A percentile compares a stretch with the other conserved stretches of the same genome.
These are phyloP conservation scores for Hysterium pulicare DNA, from an alignment of 2,329 filamentous ascomycete genomes.

Conservation along the genomic window DNA sequence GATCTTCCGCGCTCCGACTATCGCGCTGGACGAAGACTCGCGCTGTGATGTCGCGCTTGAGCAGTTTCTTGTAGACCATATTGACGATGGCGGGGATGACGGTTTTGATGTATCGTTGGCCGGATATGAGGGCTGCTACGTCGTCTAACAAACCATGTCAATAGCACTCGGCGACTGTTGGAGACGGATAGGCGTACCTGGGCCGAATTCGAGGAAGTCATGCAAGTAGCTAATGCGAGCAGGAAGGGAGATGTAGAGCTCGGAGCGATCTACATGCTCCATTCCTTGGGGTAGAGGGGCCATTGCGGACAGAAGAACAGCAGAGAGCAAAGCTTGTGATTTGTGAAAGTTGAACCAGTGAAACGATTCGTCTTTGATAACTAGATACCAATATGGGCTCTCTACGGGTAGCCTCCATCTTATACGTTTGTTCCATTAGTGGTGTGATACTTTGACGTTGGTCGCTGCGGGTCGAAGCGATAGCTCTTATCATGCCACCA, in stretches of 20 bases:
- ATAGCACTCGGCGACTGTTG: too few relatives aligned
- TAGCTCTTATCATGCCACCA: too few relatives aligned
- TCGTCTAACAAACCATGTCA: constrained; percentile 64
- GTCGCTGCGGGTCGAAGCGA: too few relatives aligned
- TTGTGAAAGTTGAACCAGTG: too few relatives aligned
- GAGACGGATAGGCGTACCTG: constrained; percentile 58
- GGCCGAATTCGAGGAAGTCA: constrained; percentile 71
- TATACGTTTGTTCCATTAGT: too few relatives aligned
- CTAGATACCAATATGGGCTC: too few relatives aligned
- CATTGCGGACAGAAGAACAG: too few relatives aligned
- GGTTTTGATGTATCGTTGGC: constrained; percentile 74
- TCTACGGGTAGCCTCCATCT: too few relatives aligned
- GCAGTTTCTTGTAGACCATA: constrained; percentile 77
- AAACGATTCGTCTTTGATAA: too few relatives aligned
- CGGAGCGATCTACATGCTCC: constrained; percentile 65
- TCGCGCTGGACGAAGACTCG: constrained; percentile 65
- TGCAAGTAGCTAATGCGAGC: constrained; percentile 69
- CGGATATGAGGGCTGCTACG: constrained; percentile 65
- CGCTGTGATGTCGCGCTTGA: constrained; percentile 78
- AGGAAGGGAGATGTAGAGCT: constrained; percentile 68
- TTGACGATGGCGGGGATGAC: constrained; percentile 80
- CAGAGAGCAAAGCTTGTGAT: too few relatives aligned
- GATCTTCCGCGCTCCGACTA: constrained; percentile 63
- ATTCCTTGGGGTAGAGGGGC: constrained; percentile 30
- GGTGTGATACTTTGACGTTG: too few relatives aligned